phyloP scores from a whole-genome alignment of 257 asterid species.

The Ilex aquifolium region DNA sequence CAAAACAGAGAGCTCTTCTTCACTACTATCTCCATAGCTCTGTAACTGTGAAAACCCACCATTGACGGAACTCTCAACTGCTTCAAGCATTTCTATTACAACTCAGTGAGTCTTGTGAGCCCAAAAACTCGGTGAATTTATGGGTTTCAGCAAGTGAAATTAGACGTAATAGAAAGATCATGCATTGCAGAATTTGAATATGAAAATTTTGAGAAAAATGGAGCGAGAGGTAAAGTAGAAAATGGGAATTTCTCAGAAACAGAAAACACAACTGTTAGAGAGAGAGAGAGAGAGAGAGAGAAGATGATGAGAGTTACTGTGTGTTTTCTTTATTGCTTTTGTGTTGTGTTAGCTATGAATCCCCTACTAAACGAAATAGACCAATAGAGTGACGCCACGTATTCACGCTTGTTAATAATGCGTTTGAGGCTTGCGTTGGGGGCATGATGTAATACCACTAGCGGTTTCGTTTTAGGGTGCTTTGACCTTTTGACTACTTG shows the following conservation, averaged over 20 bases:
- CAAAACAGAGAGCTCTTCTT: constrained; percentile 77
- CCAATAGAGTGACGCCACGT: constrained; percentile 36
- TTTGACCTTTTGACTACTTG: constrained; percentile 44
- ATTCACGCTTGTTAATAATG: constrained; percentile 27
- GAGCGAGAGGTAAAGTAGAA: constrained; percentile 32
- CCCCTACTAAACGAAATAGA: constrained; percentile 30
- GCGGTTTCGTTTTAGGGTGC: constrained; percentile 12
- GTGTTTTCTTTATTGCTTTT: constrained; percentile 17
- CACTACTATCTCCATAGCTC: constrained; percentile 79
- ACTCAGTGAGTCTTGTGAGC: neutral
- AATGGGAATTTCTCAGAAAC: constrained; percentile 25
- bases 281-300: constrained; percentile 17
- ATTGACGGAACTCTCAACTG: constrained; percentile 39
- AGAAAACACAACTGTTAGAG: constrained; percentile 33
- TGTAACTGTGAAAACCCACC: constrained; percentile 53
- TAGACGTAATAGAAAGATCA: constrained; percentile 11
- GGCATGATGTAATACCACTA: constrained; percentile 14
- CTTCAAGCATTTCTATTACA: constrained; percentile 45
- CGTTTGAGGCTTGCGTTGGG: constrained; percentile 26
- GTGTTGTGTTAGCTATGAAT: constrained; percentile 40
- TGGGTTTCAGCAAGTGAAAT: constrained; percentile 4
- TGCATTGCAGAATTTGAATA: constrained; percentile 20
- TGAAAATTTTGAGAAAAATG: constrained; percentile 7
- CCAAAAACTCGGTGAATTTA: neutral
- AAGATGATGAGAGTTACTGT: constrained; percentile 32